Evolutionary conservation across 192 early-diverging fungal genomes (phyloP), one percentile per base, ranked within the genome.

Genomic region (Linnemannia zychae): DNA sequence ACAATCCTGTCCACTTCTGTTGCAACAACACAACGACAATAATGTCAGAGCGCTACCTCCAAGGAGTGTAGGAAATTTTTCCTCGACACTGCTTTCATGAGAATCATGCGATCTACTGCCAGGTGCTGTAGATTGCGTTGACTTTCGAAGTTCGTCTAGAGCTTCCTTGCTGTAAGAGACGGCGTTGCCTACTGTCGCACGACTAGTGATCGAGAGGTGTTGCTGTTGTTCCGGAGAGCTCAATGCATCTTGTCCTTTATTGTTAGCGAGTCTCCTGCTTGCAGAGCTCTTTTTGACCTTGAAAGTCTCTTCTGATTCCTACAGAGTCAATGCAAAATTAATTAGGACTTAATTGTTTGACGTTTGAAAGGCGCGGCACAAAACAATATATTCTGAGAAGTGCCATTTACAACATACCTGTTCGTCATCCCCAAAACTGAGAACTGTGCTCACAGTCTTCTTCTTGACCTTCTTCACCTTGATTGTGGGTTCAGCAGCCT

Each of bases 281-380:
- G 89, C 89, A 16, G 87, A 87, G 18, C 73, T 87, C 40, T 91
- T 91, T 75, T 91, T 88, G 7, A 91, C 65, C 66, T 90, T 80
- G 73, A 91, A 90, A 11, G 75, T 80, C 31, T 84, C 87, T 16
- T 78, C 87, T 20, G 87, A 57, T 9, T 77, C 88, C 83, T 85
- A 75, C 16, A 44, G 37, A 7, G 38, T 6, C 2, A 2, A 22
- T 3, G 57, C 9, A 44, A 44, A 63, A 63, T 63, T 31, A 63
- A 31, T 63, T 63, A 63, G 9, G 24, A n/a, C 24, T 13, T 63
- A n/a, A n/a, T 13, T 15, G 57, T 31, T 44, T 44, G 31, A 31
- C 28, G 3, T 24, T n/a, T 24, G 9, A 31, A 11, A 63, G 72
- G 72, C 72, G 48, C 72, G 48, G 47, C 34, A 6, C n/a, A 34